phyloP scores from a whole-genome alignment of 2,329 filamentous ascomycete genomes.

The Venturia pyrina region DNA sequence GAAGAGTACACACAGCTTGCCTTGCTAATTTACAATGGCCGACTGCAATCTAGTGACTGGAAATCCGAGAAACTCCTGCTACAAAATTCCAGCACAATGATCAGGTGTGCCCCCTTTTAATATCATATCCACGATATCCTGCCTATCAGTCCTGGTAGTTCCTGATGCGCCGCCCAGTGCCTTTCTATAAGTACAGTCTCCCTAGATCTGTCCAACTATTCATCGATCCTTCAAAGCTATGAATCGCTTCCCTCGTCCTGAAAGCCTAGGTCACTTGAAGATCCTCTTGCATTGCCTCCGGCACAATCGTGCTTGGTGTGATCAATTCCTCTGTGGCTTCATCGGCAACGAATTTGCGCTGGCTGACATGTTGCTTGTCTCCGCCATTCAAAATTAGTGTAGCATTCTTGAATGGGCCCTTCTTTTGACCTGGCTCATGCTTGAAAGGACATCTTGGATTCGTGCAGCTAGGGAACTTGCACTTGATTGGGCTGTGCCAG shows the following conservation, averaged over 20 bases:
- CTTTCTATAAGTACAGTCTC: background rate
- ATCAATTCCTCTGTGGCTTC: constrained; percentile 60
- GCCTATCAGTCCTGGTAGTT: background rate
- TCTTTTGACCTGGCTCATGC: constrained; percentile 79
- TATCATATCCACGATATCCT: background rate
- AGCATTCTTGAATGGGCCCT: constrained; percentile 71
- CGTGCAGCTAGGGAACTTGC: constrained; percentile 84
- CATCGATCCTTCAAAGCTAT: background rate
- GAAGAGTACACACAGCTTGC: background rate
- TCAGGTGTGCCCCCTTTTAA: background rate
- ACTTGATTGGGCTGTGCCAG: constrained; percentile 73
- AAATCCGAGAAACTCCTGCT: background rate
- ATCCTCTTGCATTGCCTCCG: constrained; percentile 6
- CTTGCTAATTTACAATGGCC: background rate
- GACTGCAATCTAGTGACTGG: background rate
- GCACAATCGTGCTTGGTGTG: constrained; percentile 39
- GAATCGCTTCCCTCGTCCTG: background rate
- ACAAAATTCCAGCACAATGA: background rate
- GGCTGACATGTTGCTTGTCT: constrained; percentile 59
- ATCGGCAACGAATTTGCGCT: constrained; percentile 70
- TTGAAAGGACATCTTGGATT: constrained; percentile 84
- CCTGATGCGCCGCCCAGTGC: background rate
- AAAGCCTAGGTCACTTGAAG: constrained; percentile 12
- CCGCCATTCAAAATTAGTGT: constrained; percentile 63
- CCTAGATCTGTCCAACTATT: background rate